Evolutionary conservation across 768 basidiomycete species (phyloP).

Genomic region (Candolleomyces aberdarensis): DNA sequence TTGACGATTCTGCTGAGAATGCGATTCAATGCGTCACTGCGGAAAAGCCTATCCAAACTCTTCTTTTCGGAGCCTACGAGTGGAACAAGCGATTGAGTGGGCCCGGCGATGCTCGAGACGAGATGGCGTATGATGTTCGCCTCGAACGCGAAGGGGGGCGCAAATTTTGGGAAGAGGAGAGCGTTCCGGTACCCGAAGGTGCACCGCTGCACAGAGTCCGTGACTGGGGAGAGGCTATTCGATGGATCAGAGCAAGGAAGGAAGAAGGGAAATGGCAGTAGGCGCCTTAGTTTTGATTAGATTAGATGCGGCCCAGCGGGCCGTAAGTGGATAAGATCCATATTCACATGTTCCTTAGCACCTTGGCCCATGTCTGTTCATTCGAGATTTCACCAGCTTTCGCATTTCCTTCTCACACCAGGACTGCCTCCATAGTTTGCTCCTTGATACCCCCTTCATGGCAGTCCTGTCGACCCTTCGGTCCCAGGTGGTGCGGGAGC

Average conservation of each 20-base stretch:
- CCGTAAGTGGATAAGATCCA: not conserved
- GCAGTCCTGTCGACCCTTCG: constrained; percentile 31
- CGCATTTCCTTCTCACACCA: not conserved
- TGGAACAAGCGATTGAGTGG: constrained; percentile 67
- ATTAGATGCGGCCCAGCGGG: not conserved
- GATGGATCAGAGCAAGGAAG: constrained; percentile 36
- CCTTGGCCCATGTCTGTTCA: not conserved
- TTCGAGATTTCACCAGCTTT: not conserved
- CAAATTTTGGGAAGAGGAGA: constrained; percentile 58
- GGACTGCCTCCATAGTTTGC: not conserved
- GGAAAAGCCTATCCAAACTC: constrained; percentile 49
- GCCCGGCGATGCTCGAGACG: constrained; percentile 41
- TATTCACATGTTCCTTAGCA: not conserved
- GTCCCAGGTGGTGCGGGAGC: constrained; percentile 30
- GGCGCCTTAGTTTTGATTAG: not conserved
- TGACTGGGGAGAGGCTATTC: constrained; percentile 60
- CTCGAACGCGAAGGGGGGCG: constrained; percentile 43
- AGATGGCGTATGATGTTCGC: constrained; percentile 52
- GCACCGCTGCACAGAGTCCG: constrained; percentile 50
- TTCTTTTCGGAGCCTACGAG: constrained; percentile 74
- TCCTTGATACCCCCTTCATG: constrained; percentile 17
- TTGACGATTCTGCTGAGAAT: constrained; percentile 84
- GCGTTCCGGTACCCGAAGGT: constrained; percentile 45
- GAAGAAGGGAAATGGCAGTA: constrained; percentile 10
- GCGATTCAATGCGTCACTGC: constrained; percentile 55